phyloP scores from a whole-genome alignment of 169 alveolate species.

The Eimeria necatrix region DNA sequence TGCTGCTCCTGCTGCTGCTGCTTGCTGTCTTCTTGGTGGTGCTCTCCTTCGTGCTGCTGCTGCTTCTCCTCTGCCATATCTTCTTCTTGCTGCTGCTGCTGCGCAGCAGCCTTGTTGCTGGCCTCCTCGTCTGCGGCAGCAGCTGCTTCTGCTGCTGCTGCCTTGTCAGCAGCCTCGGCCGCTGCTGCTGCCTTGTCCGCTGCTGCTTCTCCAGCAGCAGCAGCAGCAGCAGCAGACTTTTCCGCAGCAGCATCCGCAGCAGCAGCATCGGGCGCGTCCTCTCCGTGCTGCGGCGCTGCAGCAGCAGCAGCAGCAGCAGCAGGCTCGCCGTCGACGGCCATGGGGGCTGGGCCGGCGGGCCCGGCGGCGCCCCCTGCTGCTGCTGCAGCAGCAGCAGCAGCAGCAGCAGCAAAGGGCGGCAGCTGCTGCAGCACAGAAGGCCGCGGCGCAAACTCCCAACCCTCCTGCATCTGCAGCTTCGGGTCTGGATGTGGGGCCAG shows the following conservation, averaged over 20 bases:
- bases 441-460: slow-evolving; percentile 4
- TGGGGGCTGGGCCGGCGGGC: not conserved
- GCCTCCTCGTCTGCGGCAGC: not conserved
- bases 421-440: not conserved
- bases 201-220: not conserved
- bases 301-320: not conserved
- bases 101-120: not conserved
- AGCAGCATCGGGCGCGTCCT: not conserved
- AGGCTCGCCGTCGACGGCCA: not conserved
- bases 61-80: not conserved
- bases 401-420: not conserved
- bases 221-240: slow-evolving; percentile 5
- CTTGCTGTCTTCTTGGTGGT: not conserved
- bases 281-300: not conserved
- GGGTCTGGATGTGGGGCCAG: slow-evolving; percentile 4
- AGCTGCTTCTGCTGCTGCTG: not conserved
- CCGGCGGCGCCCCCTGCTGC: not conserved
- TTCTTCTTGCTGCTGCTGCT: not conserved
- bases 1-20: slow-evolving; percentile 18
- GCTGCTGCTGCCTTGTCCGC: slow-evolving; percentile 14
- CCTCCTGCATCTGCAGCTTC: slow-evolving; percentile 35
- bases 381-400: not conserved
- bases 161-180: not conserved
- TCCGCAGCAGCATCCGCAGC: too few species aligned
- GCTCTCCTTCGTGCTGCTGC: not conserved